Evolutionary conservation across 306 rosid genomes (phyloP), one percentile per base, ranked within the genome.

Genomic region (Prunus mume): DNA sequence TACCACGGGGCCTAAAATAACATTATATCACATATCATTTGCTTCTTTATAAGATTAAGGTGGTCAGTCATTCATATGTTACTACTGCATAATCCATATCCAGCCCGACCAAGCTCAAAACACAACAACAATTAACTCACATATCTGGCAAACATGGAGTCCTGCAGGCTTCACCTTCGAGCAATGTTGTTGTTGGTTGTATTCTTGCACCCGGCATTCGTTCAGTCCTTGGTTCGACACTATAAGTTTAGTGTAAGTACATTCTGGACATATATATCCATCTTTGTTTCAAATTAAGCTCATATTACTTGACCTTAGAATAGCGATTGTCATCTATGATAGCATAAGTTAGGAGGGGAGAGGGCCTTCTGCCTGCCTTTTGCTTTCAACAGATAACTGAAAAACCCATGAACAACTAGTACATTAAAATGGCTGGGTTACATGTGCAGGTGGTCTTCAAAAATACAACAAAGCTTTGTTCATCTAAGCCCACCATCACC

Each of bases 381-480:
- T 34, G 43, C 9, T 34, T 34, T 34, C 43, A 34, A 34, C 43
- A 34, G 9, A 6, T 34, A 6, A 6, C 9, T 34, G 43, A 34
- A 34, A 6, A 34, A 34, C 43, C 9, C 9, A 34, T 34, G 43
- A 34, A 1, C 2, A 34, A 34, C 43, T 34, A 38, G 43, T 38
- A 60, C 30, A 57, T 7, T 62, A 15, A 34, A 38, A 11, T 45
- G 51, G 68, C 57, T 25, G 34, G 13, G 25, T 3, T 24, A 17
- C 43, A 68, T 77, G 13, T 73, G 67, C 83, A 90, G 98, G 94
- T 93, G 83, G 90, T 91, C 56, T 4, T 69, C 83, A 86, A 79
- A 82, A 87, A 82, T 63, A 69, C 77, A 30, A 93, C 91, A 43
- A 90, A 86, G 79, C 85, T 90, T 28, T 93, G 93, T 73, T 80